Conservation (phyloP, 108 stramenopile species). For the Skeletonema grethae region DNA sequence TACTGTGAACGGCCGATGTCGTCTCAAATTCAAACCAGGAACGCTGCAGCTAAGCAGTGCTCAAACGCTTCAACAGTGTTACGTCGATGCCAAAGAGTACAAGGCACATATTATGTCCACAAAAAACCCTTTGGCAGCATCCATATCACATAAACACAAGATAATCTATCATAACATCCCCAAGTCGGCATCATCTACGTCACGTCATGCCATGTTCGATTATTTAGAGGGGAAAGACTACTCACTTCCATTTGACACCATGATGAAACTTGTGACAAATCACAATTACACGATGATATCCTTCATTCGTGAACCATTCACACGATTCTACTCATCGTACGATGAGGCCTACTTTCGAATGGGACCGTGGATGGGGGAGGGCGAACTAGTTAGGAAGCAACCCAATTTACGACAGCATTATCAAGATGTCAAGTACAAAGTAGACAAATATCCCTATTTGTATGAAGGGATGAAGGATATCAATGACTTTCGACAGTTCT, state of each 20-base stretch:
- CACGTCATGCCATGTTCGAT: conserved; percentile 39
- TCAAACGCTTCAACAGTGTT: conserved; percentile 35
- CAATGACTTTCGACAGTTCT: conserved; percentile 25
- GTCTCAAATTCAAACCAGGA: conserved; percentile 29
- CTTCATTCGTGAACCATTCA: conserved; percentile 43
- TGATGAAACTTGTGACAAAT: conserved; percentile 13
- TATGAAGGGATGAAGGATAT: conserved; percentile 28
- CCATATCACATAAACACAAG: conserved; percentile 24
- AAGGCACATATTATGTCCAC: conserved; percentile 8
- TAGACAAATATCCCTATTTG: conserved; percentile 44
- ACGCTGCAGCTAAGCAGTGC: conserved; percentile 18
- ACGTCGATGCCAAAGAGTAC: conserved; percentile 31
- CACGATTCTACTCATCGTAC: conserved; percentile 43
- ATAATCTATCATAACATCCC: conserved; percentile 38
- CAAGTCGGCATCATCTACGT: conserved; percentile 38
- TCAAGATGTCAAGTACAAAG: neutral
- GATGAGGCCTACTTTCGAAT: conserved; percentile 45
- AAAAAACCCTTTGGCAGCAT: neutral
- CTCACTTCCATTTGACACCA: conserved; percentile 10
- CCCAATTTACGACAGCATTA: neutral
- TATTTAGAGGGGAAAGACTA: conserved; percentile 32
- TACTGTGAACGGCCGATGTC: neutral
- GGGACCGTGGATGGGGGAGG: conserved; percentile 44
- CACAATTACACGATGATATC: conserved; percentile 21
- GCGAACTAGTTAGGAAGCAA: neutral